Percentiles rank a stretch among this genome's conserved stretches.
phyloP scores from a whole-genome alignment of 2,329 filamentous ascomycete genomes.

The Lecanicillium sp. region DNA sequence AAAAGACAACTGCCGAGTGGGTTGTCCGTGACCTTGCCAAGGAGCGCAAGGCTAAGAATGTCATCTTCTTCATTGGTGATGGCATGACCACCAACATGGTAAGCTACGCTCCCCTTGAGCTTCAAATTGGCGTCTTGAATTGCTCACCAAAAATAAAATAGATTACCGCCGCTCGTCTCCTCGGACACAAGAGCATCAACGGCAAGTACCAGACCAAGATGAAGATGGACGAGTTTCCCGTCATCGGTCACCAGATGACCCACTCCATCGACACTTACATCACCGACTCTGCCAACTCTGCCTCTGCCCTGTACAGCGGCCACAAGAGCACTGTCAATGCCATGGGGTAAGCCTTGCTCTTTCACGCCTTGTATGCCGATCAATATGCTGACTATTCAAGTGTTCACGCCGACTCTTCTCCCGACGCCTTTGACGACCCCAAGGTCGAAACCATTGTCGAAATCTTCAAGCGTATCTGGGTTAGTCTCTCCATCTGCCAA shows the following conservation, averaged over 20 bases:
- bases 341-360: conserved; percentile 45
- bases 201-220: conserved; percentile 72
- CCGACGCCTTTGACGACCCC: conserved; percentile 68
- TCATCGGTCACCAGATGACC: conserved; percentile 84
- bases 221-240: conserved; percentile 74
- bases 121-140: not conserved
- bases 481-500: conserved; percentile 26
- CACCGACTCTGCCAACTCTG: conserved; percentile 79
- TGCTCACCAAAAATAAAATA: conserved; percentile 13
- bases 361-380: not conserved
- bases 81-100: conserved; percentile 67
- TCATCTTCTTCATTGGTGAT: conserved; percentile 76
- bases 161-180: conserved; percentile 70
- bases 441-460: conserved; percentile 81
- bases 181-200: conserved; percentile 76
- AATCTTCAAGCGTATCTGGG: conserved; percentile 62
- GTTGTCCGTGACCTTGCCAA: conserved; percentile 61
- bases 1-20: conserved; percentile 69
- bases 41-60: conserved; percentile 72
- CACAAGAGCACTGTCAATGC: conserved; percentile 81
- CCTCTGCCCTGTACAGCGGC: conserved; percentile 71
- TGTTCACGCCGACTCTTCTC: conserved; percentile 70
- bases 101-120: conserved; percentile 8
- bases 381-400: conserved; percentile 16
- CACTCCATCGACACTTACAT: conserved; percentile 81